These are phyloP conservation scores for Petrea volubilis DNA, from an alignment of 257 asterid species.

Conservation along the genomic window DNA sequence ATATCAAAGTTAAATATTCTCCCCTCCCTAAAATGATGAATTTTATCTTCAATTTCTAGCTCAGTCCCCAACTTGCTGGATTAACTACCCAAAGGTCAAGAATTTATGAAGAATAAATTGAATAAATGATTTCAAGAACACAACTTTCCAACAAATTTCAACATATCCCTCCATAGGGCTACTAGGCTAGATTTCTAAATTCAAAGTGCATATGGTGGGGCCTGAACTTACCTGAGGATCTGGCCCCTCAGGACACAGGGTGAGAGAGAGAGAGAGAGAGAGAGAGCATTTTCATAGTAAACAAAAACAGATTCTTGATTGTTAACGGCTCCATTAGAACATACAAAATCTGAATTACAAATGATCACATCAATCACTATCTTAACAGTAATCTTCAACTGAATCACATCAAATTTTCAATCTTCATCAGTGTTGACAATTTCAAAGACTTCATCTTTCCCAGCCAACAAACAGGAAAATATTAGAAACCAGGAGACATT, in stretches of 20 bases:
- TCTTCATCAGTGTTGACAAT: background rate
- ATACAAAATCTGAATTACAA: background rate
- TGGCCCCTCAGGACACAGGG: too few species aligned
- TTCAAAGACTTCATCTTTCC: background rate
- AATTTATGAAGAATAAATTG: conserved; percentile 13
- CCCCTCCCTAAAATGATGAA: too few species aligned
- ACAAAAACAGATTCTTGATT: background rate
- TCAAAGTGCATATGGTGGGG: background rate
- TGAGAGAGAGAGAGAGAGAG: background rate
- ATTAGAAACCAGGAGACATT: background rate
- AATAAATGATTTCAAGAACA: background rate
- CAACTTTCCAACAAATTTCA: background rate
- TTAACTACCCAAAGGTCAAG: background rate
- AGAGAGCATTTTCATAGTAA: conserved; percentile 3
- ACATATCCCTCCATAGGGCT: background rate
- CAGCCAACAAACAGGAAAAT: background rate
- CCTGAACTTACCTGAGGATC: background rate
- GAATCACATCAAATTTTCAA: background rate
- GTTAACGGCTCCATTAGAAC: background rate
- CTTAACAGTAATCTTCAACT: background rate
- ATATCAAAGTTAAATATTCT: too few species aligned
- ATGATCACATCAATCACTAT: conserved; percentile 16
- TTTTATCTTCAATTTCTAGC: too few species aligned
- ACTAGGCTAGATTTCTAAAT: background rate
- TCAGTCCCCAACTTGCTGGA: too few species aligned